Base-by-base conservation (phyloP, 2,329 filamentous ascomycete species). In the Colletotrichum euphorbiae region DNA sequence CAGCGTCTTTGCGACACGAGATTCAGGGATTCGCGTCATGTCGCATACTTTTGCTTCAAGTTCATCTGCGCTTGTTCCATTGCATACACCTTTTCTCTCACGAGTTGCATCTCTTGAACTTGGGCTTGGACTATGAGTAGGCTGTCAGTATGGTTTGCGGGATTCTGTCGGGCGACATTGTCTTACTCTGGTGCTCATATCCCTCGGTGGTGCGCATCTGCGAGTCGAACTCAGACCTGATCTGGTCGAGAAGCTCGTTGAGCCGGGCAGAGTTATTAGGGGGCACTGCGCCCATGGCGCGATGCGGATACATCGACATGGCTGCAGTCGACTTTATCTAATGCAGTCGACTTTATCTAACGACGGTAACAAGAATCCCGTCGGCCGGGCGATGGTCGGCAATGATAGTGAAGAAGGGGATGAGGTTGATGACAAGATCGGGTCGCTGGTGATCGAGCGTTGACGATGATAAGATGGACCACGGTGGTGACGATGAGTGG, bases 121-220 rank as follows among this genome's bases (percentile, higher is more conserved):
- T 99, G 96, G 56, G 90, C 89, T 67, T 93, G 90, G 77, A 98
- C 96, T 98, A 64, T 62, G 68, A 13, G 57, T 33, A 66, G 67
- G 67, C 72, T 59, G 69, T 73, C 63, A 74, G 74, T 57, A 48
- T 69, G 55, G 42, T 21, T 42, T 31, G 55, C 21, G n/a, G 9
- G 9, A 7, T 17, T 24, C 19, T 31, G n/a, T 62, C 28, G 48
- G 19, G 52, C 46, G 40, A 19, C 31, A 13, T 64, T 71, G 69
- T 90, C 94, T 85, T 89, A 98, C 95, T 92, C 79, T 97, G 94
- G 79, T 95, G 93, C 78, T 99, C 95, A 78, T 94, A 97, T 74
- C 93, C 93, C 78, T 93, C 93, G 72, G 90, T 92, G 74, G 93
- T 90, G 72, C 92, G 90, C 74, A 91, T 87, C 79, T 97, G 92